Conservation (phyloP, 768 basidiomycete genomes). For the Kwoniella heveanensis region DNA sequence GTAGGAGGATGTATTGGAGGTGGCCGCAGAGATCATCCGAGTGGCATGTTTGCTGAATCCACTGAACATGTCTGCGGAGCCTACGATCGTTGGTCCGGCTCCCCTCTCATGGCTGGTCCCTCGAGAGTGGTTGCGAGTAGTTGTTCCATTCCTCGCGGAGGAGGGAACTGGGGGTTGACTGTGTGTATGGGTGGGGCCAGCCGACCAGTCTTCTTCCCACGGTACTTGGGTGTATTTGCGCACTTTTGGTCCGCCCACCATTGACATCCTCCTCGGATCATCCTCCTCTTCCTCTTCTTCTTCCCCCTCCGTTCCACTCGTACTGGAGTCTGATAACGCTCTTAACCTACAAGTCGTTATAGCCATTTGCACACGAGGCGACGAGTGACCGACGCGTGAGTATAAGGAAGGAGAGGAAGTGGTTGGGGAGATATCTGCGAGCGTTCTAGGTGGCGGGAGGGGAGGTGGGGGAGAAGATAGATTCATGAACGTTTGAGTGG, state of each 20-base stretch:
- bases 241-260: slow-evolving; percentile 28
- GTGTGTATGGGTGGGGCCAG: background rate
- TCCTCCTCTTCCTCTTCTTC: slow-evolving; percentile 21
- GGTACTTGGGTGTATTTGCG: slow-evolving; percentile 25
- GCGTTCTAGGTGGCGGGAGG: slow-evolving; percentile 7
- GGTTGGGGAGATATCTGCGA: slow-evolving; percentile 16
- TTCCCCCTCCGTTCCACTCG: slow-evolving; percentile 6
- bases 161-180: background rate
- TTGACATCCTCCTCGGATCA: slow-evolving; percentile 27
- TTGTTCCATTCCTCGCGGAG: background rate
- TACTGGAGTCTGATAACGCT: slow-evolving; percentile 11
- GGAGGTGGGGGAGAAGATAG: slow-evolving; percentile 11
- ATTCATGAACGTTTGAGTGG: slow-evolving; percentile 12
- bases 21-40: slow-evolving; percentile 8
- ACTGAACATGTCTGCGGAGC: slow-evolving; percentile 24
- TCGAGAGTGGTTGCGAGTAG: background rate
- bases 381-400: slow-evolving; percentile 22
- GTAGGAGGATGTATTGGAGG: background rate
- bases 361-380: slow-evolving; percentile 10
- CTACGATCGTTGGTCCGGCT: slow-evolving; percentile 7
- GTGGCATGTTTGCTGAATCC: slow-evolving; percentile 18
- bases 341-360: slow-evolving; percentile 4
- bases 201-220: slow-evolving; percentile 23
- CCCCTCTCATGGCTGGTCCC: background rate
- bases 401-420: slow-evolving; percentile 37